A percentile compares a stretch with the other conserved stretches of the same genome.
Evolutionary conservation across 352 stramenopile genomes (phyloP).

Genomic region (Globisporangium mamillatum): DNA sequence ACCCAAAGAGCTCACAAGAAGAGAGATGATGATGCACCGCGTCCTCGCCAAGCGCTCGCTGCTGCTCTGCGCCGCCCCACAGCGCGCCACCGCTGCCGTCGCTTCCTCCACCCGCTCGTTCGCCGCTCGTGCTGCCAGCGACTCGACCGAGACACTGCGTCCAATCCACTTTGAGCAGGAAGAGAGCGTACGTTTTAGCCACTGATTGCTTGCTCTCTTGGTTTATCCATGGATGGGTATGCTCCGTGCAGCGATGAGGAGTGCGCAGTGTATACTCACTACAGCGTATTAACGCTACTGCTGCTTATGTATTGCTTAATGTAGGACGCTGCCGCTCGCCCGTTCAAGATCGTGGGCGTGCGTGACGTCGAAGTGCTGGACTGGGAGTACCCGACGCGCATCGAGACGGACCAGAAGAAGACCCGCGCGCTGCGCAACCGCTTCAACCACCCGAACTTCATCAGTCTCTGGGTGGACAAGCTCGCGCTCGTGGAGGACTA

Average conservation of each 20-base stretch:
- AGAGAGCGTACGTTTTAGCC: constrained; percentile 40
- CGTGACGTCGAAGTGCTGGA: constrained; percentile 77
- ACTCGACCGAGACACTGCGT: constrained; percentile 30
- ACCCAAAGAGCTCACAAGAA: constrained; percentile 1
- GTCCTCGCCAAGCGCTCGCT: constrained; percentile 14
- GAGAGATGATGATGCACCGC: constrained; percentile 22
- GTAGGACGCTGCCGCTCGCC: constrained; percentile 37
- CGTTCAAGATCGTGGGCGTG: constrained; percentile 79
- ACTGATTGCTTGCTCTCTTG: not conserved
- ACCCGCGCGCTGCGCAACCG: constrained; percentile 64
- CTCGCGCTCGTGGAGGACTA: constrained; percentile 61
- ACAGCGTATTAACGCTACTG: not conserved
- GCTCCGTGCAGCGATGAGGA: not conserved
- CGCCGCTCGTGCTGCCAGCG: constrained; percentile 16
- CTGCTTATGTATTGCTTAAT: constrained; percentile 1
- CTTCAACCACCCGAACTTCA: constrained; percentile 80
- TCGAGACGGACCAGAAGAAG: constrained; percentile 64
- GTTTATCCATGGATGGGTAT: not conserved
- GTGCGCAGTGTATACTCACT: not conserved
- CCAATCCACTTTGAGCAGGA: constrained; percentile 75
- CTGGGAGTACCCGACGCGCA: constrained; percentile 70
- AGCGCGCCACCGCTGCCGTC: constrained; percentile 12
- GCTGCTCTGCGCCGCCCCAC: constrained; percentile 14
- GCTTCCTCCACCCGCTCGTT: constrained; percentile 22
- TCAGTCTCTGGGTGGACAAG: constrained; percentile 82